Conservation (phyloP, 2,329 filamentous ascomycete genomes). For the Pseudogymnoascus sp. region DNA sequence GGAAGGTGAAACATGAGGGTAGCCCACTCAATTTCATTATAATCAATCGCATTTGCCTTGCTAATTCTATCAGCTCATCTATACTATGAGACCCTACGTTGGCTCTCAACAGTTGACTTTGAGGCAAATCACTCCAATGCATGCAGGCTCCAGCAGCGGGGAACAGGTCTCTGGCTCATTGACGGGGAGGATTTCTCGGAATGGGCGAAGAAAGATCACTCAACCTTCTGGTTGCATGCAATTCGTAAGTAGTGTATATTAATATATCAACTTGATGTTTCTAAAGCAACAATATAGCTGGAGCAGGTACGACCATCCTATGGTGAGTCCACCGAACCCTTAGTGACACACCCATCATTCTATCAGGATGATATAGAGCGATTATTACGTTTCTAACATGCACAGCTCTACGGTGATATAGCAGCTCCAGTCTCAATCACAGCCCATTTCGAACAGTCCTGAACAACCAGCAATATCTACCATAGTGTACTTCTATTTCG, state of each 20-base stretch:
- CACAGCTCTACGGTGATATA: background rate
- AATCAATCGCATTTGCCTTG: background rate
- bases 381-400: background rate
- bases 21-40: background rate
- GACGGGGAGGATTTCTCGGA: slow-evolving; percentile 14
- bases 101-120: background rate
- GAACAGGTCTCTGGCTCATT: slow-evolving; percentile 19
- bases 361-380: background rate
- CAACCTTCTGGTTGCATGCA: slow-evolving; percentile 17
- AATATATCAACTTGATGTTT: background rate
- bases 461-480: background rate
- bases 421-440: background rate
- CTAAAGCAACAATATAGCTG: slow-evolving; percentile 10
- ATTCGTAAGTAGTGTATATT: slow-evolving; percentile 15
- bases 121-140: background rate
- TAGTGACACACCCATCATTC: background rate
- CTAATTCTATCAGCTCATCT: background rate
- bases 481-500: background rate
- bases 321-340: background rate
- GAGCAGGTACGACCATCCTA: slow-evolving; percentile 19
- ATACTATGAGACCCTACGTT: background rate
- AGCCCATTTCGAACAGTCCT: background rate
- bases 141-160: slow-evolving; percentile 13
- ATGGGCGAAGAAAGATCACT: slow-evolving; percentile 10
- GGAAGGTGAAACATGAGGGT: background rate